Evolutionary conservation across 169 alveolate species (phyloP), one percentile per base, ranked within the genome.

Genomic region (Plasmodium blacklocki): DNA sequence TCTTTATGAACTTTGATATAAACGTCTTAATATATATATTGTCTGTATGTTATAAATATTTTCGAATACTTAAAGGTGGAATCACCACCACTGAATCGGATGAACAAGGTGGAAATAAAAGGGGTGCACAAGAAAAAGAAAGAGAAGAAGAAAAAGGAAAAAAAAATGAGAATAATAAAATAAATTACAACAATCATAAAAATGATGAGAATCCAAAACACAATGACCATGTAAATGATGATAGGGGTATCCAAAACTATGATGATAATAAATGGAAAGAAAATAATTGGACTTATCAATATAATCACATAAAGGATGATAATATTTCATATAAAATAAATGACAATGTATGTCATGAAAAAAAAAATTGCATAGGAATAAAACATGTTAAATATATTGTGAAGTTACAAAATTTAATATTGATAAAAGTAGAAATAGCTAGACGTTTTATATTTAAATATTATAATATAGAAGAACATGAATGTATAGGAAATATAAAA

Each of bases 1-100:
- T 91, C 83, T 86, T 88, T 62, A 66, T 88, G 89, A 78, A 75
- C 60, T 58, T 59, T 39, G 93, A 87, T 15, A n/a, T 87, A 23
- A 91, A 92, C 12, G 78, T 92, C 1, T 90, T 80, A 14, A 67
- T 58, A 14, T 75, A 68, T 18, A 78, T 87, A 9, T 88, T 78
- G 9, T 72, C 88, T 2, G 43, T 80, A 9, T 80, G 90, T 52
- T 80, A 67, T 52, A 80, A 80, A 74, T 74, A 74, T 58, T 74
- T 2, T 18, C 14, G 83, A 23, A 15, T 8, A 67, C n/a, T 54
- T 12, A 56, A 54, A 56, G 39, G 39, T 56, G 39, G n/a, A 23
- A 3, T 23, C 12, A 0, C 32, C 12, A 0, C 32, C 32, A 1
- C 32, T 56, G 21, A 6, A 56, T 9, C 15, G 64, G 64, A 15